phyloP scores from a whole-genome alignment of 2,329 filamentous ascomycete species.

The Aureobasidium sp. region DNA sequence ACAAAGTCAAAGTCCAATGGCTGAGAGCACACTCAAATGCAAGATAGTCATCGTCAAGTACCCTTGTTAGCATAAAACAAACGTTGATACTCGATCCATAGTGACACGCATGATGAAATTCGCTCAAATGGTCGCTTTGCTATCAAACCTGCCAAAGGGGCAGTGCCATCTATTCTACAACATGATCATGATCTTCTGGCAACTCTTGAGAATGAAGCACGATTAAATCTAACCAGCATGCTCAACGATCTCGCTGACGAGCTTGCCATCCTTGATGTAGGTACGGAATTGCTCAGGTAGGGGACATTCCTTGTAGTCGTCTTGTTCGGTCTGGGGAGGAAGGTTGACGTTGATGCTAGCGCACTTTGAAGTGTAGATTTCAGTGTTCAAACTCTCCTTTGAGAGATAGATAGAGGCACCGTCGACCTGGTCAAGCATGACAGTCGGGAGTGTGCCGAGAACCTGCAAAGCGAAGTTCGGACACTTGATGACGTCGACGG shows the following conservation, averaged over 20 bases:
- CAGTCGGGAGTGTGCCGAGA: constrained; percentile 73
- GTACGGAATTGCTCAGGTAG: constrained; percentile 85
- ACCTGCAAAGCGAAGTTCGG: constrained; percentile 84
- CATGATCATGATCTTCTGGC: neutral
- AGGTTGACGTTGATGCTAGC: constrained; percentile 82
- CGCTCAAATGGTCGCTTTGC: neutral
- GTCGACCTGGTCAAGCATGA: constrained; percentile 90
- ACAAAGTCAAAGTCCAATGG: neutral
- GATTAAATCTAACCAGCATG: constrained; percentile 63
- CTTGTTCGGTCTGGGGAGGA: constrained; percentile 59
- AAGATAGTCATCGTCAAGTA: too few species aligned
- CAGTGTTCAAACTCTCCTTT: constrained; percentile 68
- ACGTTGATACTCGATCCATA: too few species aligned
- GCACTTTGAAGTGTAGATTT: constrained; percentile 86
- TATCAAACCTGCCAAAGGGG: neutral
- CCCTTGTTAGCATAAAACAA: neutral
- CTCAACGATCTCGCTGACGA: constrained; percentile 92
- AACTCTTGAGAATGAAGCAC: neutral
- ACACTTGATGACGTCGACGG: constrained; percentile 91
- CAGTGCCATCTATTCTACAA: constrained; percentile 13
- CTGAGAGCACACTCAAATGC: too few species aligned
- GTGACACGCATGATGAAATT: neutral
- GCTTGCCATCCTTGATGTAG: constrained; percentile 66
- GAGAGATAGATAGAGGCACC: constrained; percentile 81
- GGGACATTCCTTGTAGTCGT: constrained; percentile 80